Conservation (phyloP, 2,329 filamentous ascomycete species). For the Ambrosiella cleistominuta region DNA sequence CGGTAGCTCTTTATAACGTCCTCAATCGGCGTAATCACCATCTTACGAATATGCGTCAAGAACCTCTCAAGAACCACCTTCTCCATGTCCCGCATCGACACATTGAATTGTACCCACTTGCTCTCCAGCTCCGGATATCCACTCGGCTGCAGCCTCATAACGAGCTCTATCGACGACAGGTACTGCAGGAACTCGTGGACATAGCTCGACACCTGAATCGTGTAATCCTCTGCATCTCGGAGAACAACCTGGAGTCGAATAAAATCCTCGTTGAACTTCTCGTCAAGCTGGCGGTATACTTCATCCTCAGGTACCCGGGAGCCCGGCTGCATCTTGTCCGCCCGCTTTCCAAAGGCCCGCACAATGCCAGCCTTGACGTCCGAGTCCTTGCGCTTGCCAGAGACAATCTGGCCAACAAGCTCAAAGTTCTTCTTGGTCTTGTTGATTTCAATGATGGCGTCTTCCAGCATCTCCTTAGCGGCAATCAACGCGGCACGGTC, state of each 20-base stretch:
- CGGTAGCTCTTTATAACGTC: slow-evolving; percentile 63
- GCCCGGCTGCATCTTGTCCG: slow-evolving; percentile 59
- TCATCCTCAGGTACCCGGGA: slow-evolving; percentile 54
- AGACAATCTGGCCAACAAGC: slow-evolving; percentile 72
- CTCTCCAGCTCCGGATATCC: slow-evolving; percentile 72
- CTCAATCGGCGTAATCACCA: slow-evolving; percentile 72
- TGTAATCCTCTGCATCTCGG: slow-evolving; percentile 85
- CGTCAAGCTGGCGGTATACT: slow-evolving; percentile 61
- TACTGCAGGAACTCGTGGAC: slow-evolving; percentile 69
- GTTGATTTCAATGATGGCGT: slow-evolving; percentile 72
- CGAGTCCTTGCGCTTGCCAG: slow-evolving; percentile 66
- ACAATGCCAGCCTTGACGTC: slow-evolving; percentile 71
- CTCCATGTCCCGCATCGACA: slow-evolving; percentile 72
- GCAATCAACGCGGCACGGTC: slow-evolving; percentile 49
- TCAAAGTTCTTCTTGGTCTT: slow-evolving; percentile 91
- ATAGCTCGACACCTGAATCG: slow-evolving; percentile 61
- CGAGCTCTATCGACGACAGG: slow-evolving; percentile 63
- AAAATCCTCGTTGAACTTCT: slow-evolving; percentile 83
- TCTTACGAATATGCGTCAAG: slow-evolving; percentile 59
- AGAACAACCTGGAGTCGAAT: slow-evolving; percentile 82
- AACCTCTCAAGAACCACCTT: slow-evolving; percentile 71
- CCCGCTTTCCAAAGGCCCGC: slow-evolving; percentile 76
- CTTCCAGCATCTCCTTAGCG: slow-evolving; percentile 37
- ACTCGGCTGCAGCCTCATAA: slow-evolving; percentile 55
- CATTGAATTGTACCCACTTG: slow-evolving; percentile 85